These are phyloP conservation scores for Xylaria arbuscula DNA, from an alignment of 2,329 filamentous ascomycete genomes.

Conservation along the genomic window DNA sequence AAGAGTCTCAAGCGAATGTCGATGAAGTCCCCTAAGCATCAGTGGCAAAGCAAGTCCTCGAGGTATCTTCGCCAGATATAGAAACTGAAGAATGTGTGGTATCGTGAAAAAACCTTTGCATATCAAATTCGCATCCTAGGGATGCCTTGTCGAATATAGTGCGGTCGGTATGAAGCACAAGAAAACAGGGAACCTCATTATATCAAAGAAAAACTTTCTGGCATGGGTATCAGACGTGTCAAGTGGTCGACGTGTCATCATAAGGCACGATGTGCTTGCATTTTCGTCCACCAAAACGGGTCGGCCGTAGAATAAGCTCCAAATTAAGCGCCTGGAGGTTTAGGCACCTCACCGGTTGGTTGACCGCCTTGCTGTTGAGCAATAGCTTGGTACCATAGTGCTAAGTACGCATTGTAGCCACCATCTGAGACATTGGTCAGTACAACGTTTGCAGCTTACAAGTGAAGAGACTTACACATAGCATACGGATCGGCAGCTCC, in stretches of 20 bases:
- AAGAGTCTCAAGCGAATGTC: not conserved
- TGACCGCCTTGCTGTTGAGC: constrained; percentile 59
- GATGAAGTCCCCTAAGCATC: not conserved
- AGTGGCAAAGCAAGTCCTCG: not conserved
- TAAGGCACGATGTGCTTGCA: not conserved
- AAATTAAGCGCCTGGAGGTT: constrained; percentile 54
- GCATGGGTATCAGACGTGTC: constrained; percentile 21
- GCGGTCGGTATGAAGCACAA: not conserved
- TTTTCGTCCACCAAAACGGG: constrained; percentile 4
- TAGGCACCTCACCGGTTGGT: constrained; percentile 51
- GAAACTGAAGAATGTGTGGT: constrained; percentile 12
- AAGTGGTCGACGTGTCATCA: not conserved
- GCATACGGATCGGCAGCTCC: constrained; percentile 77
- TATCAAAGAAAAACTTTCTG: constrained; percentile 8
- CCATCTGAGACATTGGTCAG: constrained; percentile 66
- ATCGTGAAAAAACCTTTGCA: constrained; percentile 19
- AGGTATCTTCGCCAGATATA: constrained; percentile 10
- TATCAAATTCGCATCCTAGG: constrained; percentile 10
- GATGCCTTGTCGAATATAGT: constrained; percentile 12
- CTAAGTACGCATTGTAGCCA: constrained; percentile 82
- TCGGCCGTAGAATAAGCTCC: not conserved
- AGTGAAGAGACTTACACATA: constrained; percentile 66
- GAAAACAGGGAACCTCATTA: constrained; percentile 17
- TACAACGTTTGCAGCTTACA: constrained; percentile 18
- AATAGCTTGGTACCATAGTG: constrained; percentile 81